Base-by-base conservation (phyloP, 257 asterid species). In the Rauvolfia tetraphylla region DNA sequence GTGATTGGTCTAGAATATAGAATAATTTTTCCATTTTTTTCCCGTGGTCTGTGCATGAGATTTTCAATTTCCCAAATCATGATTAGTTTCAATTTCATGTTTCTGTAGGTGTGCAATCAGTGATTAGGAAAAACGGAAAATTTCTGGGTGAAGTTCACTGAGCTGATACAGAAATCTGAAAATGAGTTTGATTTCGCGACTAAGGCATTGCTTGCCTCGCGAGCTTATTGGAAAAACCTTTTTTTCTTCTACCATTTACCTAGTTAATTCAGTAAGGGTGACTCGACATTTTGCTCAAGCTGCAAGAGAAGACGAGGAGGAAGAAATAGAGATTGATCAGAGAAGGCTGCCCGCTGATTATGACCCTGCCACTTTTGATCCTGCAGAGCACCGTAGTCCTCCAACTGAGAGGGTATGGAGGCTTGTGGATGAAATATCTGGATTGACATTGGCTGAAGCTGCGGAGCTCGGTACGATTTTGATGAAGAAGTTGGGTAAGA, bases 331-430 rank as follows among this genome's bases (percentile, higher is more conserved):
- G 58, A 82, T 90, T 72, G 96, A 91, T 84, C 97, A 87, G 72
- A 86, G 93, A 79, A 83, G 87, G 84, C 98, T 93, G 73, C 97
- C 97, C 23, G 88, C 97, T 57, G 98, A 93, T 85, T 93, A 93
- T 71, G 93, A 91, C 71, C 93, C 95, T 20, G 80, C 87, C 23
- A 88, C 82, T 68, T 93, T 91, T 72, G 95, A 93, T 81, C 93
- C 98, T 34, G 84, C 93, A 0, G 96, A 89, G 87, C 94, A 90
- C 79, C 95, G 93, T 1, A 90, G 97, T 78, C 95, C 97, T 74
- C 96, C 98, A 34, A 78, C 92, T 0, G 92, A 87, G 54, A 83
- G 93, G 79, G 95, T 93, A 17, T 88, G 97, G 96, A 89, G 83
- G 78, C 97, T 93, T 10, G 96, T 91, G 34, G 97, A 93, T 75